phyloP scores from a whole-genome alignment of 805 yeast genomes.

The Cyberlindnera subsufficiens region DNA sequence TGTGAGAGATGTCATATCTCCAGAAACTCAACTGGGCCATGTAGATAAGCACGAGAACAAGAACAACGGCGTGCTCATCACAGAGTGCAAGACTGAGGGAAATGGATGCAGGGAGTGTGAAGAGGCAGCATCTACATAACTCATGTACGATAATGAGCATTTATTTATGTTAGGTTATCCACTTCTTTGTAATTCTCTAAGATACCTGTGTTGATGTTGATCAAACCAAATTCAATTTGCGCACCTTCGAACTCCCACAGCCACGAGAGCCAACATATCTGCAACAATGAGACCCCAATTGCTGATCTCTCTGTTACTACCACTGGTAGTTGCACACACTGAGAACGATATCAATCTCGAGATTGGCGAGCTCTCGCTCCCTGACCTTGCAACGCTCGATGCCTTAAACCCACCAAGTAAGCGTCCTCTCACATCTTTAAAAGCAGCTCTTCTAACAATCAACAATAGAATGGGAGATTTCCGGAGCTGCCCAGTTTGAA shows the following conservation, averaged over 20 bases:
- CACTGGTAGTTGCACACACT: conserved; percentile 14
- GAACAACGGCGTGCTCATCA: conserved; percentile 15
- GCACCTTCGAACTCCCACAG: neutral
- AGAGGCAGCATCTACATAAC: neutral
- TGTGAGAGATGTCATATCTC: conserved; percentile 55
- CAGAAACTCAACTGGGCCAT: conserved; percentile 55
- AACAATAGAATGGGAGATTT: conserved; percentile 32
- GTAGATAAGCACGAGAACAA: conserved; percentile 36
- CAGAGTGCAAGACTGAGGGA: neutral
- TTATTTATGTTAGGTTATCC: too few species aligned
- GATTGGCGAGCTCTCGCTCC: conserved; percentile 30
- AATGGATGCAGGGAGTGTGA: conserved; percentile 18
- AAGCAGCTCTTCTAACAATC: conserved; percentile 3
- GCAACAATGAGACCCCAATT: neutral
- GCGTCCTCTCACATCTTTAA: neutral
- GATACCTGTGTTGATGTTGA: too few species aligned
- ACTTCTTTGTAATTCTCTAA: too few species aligned
- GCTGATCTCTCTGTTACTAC: neutral
- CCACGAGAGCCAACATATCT: neutral
- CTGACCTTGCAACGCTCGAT: conserved; percentile 31
- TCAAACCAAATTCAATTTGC: too few species aligned
- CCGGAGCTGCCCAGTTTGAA: conserved; percentile 34
- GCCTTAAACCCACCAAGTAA: conserved; percentile 16
- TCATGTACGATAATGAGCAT: too few species aligned
- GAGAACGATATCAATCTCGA: conserved; percentile 18